Evolutionary conservation across 2,329 filamentous ascomycete species (phyloP), one percentile per base, ranked within the genome.

Genomic region (Monosporascus sp.): DNA sequence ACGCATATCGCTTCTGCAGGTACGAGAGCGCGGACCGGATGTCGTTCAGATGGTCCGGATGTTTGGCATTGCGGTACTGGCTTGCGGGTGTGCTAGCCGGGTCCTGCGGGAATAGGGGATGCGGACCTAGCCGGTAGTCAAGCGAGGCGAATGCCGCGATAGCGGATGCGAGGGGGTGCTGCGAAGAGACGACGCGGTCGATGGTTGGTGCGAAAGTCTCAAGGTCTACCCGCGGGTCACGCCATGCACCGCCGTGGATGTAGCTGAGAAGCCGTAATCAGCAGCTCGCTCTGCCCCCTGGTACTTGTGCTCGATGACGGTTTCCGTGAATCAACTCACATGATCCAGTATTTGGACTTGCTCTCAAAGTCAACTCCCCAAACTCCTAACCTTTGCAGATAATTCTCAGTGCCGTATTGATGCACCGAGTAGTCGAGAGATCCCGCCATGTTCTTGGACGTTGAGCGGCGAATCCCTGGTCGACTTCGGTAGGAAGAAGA

Each of bases 241-340:
- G 75, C 83, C 83, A 86, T 55, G 77, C 82, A 56, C 83, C 83
- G 58, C 83, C 83, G 63, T 86, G 83, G 62, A 86, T 75, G 66
- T 76, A 84, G 54, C 75, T 74, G 53, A 57, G 37, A 20, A 50
- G 44, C 27, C 37, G 47, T 43, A 24, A 45, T 39, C 44, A 49
- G 18, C 38, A 15, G 17, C 22, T 25, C 6, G 27, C 15, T 22
- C 44, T 24, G 48, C 31, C 24, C 14, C 8, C 17, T n/a, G 22
- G 22, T 5, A 24, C 17, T 20, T 5, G 41, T 43, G 35, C 50
- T 18, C 15, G 38, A 27, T 22, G 15, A 38, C 18, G 39, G 25
- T 43, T 18, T 48, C 24, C 6, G 22, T 31, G 47, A 20, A 24
- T 35, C 5, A 20, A 38, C 56, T 60, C 56, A 68, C 66, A 68